These are phyloP conservation scores for Lachancea thermotolerans DNA, from an alignment of 805 yeast genomes.

Conservation along the genomic window DNA sequence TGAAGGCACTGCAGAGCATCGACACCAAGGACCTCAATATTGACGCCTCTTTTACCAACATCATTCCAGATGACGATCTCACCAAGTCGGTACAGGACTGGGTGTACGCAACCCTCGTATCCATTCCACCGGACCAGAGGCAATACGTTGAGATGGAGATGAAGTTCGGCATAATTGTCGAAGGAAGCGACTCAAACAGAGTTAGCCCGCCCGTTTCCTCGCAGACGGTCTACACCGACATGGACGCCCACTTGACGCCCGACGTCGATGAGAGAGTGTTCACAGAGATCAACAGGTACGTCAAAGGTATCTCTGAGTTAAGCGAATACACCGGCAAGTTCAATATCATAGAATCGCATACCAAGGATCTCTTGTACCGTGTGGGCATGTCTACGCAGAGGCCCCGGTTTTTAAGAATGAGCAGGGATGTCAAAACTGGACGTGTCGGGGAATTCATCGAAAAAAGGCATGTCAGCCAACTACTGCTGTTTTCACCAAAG, in stretches of 20 bases:
- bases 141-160: constrained; percentile 65
- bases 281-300: constrained; percentile 47
- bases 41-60: constrained; percentile 47
- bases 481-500: constrained; percentile 68
- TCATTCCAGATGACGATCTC: constrained; percentile 72
- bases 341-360: constrained; percentile 53
- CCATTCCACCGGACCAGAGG: constrained; percentile 47
- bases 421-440: constrained; percentile 62
- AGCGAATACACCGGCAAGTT: constrained; percentile 49
- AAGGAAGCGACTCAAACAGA: constrained; percentile 54
- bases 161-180: constrained; percentile 66
- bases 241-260: constrained; percentile 53
- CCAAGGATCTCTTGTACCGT: constrained; percentile 56
- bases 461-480: constrained; percentile 66
- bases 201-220: constrained; percentile 60
- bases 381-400: constrained; percentile 57
- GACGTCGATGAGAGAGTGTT: constrained; percentile 60
- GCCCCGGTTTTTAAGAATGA: constrained; percentile 58
- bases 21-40: constrained; percentile 29
- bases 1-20: constrained; percentile 28
- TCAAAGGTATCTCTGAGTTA: constrained; percentile 47
- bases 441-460: constrained; percentile 62
- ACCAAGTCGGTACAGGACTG: constrained; percentile 80
- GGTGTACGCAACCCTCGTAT: constrained; percentile 76
- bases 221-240: constrained; percentile 55